phyloP scores from a whole-genome alignment of 2,329 filamentous ascomycete species.

The Epichloe scottii region DNA sequence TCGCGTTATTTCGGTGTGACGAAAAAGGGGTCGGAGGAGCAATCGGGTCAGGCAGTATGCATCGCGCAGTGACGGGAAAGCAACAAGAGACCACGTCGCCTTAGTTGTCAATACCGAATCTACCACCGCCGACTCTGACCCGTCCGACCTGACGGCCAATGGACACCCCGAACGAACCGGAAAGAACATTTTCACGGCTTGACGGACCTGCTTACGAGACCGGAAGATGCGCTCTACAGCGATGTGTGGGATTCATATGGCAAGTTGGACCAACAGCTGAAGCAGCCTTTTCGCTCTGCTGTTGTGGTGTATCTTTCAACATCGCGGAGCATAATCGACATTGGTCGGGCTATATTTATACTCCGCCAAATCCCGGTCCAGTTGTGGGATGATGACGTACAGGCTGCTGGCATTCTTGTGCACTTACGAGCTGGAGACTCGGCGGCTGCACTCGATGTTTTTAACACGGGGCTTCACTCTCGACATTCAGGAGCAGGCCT shows the following conservation, averaged over 20 bases:
- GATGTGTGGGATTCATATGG: constrained; percentile 32
- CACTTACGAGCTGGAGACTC: constrained; percentile 28
- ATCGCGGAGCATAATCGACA: constrained; percentile 31
- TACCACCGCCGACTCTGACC: not conserved
- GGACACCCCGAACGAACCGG: not conserved
- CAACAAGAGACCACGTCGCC: not conserved
- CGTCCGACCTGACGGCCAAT: not conserved
- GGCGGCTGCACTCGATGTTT: constrained; percentile 26
- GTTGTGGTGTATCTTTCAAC: constrained; percentile 31
- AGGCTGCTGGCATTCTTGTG: constrained; percentile 29
- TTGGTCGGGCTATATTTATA: constrained; percentile 31
- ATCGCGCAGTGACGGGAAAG: not conserved
- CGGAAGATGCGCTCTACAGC: constrained; percentile 20
- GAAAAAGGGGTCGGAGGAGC: not conserved
- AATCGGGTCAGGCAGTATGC: not conserved
- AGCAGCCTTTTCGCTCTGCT: constrained; percentile 15
- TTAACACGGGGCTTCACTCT: constrained; percentile 24
- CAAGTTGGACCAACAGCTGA: constrained; percentile 20
- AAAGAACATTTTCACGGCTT: constrained; percentile 3
- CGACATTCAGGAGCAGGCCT: constrained; percentile 25
- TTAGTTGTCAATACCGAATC: not conserved
- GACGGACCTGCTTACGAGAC: constrained; percentile 13
- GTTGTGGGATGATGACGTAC: constrained; percentile 27
- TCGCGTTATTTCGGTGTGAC: not conserved
- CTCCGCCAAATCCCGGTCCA: constrained; percentile 25